Conservation (phyloP, 768 basidiomycete species). For the Hemileccinum impolitum region DNA sequence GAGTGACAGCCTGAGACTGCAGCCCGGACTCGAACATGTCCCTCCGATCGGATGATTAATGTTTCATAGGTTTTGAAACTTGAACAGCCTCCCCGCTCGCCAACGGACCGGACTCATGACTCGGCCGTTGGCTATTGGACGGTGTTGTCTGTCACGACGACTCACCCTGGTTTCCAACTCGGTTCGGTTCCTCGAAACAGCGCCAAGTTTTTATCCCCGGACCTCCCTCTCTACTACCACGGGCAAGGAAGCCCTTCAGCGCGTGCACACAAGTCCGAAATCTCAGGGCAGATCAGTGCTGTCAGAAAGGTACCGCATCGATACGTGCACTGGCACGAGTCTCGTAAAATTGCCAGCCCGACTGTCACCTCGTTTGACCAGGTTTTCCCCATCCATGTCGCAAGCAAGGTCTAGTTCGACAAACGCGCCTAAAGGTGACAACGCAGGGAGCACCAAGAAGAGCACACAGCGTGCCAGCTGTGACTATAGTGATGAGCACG, state of each 20-base stretch:
- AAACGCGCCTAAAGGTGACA: conserved; percentile 12
- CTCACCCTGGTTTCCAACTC: conserved; percentile 10
- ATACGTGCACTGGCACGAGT: not conserved
- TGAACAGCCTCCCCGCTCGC: not conserved
- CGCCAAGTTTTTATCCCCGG: conserved; percentile 1
- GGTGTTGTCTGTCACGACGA: conserved; percentile 9
- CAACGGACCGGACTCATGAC: conserved; percentile 13
- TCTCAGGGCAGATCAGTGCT: not conserved
- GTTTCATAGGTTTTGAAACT: conserved; percentile 5
- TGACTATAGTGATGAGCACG: conserved; percentile 35
- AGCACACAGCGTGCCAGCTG: conserved; percentile 20
- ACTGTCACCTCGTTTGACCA: not conserved
- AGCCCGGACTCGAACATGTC: not conserved
- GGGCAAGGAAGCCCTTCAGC: not conserved
- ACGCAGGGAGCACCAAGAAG: conserved; percentile 27
- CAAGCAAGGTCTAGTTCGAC: conserved; percentile 20
- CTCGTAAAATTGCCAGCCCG: conserved; percentile 9
- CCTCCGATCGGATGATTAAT: conserved; percentile 4
- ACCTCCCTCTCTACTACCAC: not conserved
- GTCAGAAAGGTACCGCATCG: conserved; percentile 13
- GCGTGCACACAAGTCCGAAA: not conserved
- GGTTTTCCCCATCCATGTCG: conserved; percentile 17
- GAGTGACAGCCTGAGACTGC: not conserved
- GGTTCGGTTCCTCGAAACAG: conserved; percentile 7
- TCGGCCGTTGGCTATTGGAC: conserved; percentile 6